A percentile compares a stretch with the other conserved stretches of the same genome.
Evolutionary conservation across 306 rosid species (phyloP).

Genomic region (Biancaea sappan): DNA sequence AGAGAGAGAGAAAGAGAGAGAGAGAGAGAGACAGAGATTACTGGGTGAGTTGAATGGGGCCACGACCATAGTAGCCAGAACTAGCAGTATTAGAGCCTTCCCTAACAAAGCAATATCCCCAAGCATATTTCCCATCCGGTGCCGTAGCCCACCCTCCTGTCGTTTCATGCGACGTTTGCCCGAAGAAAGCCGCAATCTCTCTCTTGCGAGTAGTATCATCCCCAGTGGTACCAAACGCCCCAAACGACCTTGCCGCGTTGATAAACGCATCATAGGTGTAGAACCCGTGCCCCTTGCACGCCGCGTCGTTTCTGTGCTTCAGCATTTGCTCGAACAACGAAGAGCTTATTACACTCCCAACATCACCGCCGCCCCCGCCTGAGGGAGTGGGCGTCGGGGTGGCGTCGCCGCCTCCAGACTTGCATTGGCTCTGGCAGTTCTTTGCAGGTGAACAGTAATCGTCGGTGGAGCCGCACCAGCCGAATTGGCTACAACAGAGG

Average conservation of each 20-base stretch:
- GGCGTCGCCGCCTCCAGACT: neutral
- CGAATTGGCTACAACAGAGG: conserved; percentile 53
- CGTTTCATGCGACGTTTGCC: conserved; percentile 75
- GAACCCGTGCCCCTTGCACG: conserved; percentile 19
- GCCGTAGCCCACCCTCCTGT: conserved; percentile 46
- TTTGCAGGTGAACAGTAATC: conserved; percentile 19
- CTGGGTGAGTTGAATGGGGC: conserved; percentile 55
- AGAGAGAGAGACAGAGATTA: neutral
- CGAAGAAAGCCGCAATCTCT: conserved; percentile 73
- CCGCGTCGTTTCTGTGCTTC: conserved; percentile 50
- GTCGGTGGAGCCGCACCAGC: conserved; percentile 47
- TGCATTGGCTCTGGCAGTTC: conserved; percentile 57
- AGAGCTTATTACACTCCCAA: conserved; percentile 23
- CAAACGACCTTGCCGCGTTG: conserved; percentile 46
- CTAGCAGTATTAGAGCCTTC: conserved; percentile 41
- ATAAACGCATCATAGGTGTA: conserved; percentile 59
- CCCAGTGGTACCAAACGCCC: conserved; percentile 56
- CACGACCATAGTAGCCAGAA: conserved; percentile 48
- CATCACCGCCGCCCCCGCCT: conserved; percentile 11
- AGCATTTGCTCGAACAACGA: conserved; percentile 47
- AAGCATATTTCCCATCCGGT: conserved; percentile 65
- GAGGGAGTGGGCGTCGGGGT: neutral
- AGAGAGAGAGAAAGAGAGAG: too few relatives aligned
- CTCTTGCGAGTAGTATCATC: conserved; percentile 43
- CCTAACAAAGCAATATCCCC: conserved; percentile 63